A percentile compares a stretch with the other conserved stretches of the same genome.
Conservation (phyloP, 2,329 filamentous ascomycete species). For the Phialophora verrucosa region DNA sequence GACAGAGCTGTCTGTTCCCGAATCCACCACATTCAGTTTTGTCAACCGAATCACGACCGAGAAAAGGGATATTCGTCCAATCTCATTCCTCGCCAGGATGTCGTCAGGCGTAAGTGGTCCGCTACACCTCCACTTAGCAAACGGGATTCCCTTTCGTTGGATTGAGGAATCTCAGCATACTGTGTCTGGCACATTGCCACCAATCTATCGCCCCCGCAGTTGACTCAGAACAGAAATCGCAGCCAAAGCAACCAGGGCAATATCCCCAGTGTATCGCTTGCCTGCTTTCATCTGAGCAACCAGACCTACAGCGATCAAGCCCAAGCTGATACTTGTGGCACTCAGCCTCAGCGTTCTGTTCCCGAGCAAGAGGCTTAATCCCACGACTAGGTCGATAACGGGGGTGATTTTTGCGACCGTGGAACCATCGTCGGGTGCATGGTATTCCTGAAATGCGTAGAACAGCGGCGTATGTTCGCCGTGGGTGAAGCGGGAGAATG, state of each 20-base stretch:
- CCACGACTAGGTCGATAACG: conserved; percentile 15
- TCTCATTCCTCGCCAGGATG: background rate
- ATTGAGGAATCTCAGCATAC: background rate
- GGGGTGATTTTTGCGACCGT: conserved; percentile 17
- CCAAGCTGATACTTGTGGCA: conserved; percentile 9
- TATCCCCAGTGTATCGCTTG: conserved; percentile 19
- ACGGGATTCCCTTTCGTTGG: background rate
- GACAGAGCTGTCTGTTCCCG: background rate
- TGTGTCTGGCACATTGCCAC: background rate
- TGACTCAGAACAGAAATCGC: conserved; percentile 3
- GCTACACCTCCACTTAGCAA: background rate
- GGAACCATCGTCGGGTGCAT: conserved; percentile 25
- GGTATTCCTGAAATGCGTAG: conserved; percentile 31
- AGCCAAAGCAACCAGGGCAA: conserved; percentile 16
- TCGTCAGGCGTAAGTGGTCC: background rate
- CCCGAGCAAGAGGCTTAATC: conserved; percentile 21
- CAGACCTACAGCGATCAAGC: conserved; percentile 13
- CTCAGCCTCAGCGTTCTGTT: conserved; percentile 6
- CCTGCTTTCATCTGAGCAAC: conserved; percentile 16
- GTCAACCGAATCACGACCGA: background rate
- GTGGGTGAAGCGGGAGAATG: conserved; percentile 31
- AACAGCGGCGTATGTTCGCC: conserved; percentile 27
- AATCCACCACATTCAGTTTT: background rate
- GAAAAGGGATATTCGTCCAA: background rate
- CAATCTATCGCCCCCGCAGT: background rate